These are phyloP conservation scores for Gyromitra esculenta DNA, from an alignment of 2,329 filamentous ascomycete species.

Conservation along the genomic window DNA sequence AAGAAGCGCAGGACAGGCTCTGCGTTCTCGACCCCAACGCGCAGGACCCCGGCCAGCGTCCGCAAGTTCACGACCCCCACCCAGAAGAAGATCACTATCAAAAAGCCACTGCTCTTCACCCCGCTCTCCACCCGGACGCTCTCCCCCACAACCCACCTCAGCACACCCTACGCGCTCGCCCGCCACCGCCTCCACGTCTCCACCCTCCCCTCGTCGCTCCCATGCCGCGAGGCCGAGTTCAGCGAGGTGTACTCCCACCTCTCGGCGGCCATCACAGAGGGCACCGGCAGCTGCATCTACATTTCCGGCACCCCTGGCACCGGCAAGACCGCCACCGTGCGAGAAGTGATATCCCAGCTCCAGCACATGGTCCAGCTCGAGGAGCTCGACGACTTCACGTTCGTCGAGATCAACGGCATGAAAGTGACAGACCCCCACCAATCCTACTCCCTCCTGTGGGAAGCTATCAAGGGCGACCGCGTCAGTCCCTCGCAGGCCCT, in stretches of 20 bases:
- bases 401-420: slow-evolving; percentile 99
- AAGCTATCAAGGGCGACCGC: slow-evolving; percentile 90
- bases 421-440: slow-evolving; percentile 98
- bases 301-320: slow-evolving; percentile 99
- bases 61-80: slow-evolving; percentile 70
- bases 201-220: slow-evolving; percentile 85
- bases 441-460: slow-evolving; percentile 93
- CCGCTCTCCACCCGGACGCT: slow-evolving; percentile 89
- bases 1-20: slow-evolving; percentile 57
- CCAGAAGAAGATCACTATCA: slow-evolving; percentile 70
- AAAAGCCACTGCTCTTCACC: slow-evolving; percentile 93
- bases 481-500: slow-evolving; percentile 92
- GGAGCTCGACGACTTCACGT: slow-evolving; percentile 97
- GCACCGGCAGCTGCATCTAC: slow-evolving; percentile 95
- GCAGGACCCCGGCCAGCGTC: slow-evolving; percentile 59
- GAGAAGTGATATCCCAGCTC: slow-evolving; percentile 88
- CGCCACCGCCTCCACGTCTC: slow-evolving; percentile 91
- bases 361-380: slow-evolving; percentile 88
- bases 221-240: slow-evolving; percentile 93
- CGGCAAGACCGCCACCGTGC: slow-evolving; percentile 95
- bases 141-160: slow-evolving; percentile 76
- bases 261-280: slow-evolving; percentile 91
- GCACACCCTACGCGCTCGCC: slow-evolving; percentile 90
- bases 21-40: slow-evolving; percentile 54
- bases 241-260: slow-evolving; percentile 90